Evolutionary conservation across 2,329 filamentous ascomycete genomes (phyloP).

Genomic region (Epichloe glyceriae): DNA sequence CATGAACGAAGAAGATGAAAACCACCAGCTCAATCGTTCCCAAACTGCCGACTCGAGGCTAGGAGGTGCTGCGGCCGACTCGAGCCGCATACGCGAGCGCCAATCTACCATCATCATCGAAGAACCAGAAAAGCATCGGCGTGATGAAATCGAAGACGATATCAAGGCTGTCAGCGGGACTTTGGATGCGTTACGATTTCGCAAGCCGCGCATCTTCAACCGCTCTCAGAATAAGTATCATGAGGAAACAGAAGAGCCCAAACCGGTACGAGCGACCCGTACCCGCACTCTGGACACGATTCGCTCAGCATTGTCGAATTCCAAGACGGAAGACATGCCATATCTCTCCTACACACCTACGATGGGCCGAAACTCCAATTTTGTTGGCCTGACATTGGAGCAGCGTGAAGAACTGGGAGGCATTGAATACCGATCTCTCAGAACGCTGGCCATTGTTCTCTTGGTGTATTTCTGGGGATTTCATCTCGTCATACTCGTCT

Average conservation of each 20-base stretch:
- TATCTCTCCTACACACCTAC: constrained; percentile 94
- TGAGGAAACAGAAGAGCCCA: constrained; percentile 20
- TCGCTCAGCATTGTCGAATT: constrained; percentile 40
- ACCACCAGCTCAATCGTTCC: constrained; percentile 12
- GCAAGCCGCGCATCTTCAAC: constrained; percentile 28
- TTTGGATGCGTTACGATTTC: constrained; percentile 28
- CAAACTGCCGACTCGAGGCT: constrained; percentile 15
- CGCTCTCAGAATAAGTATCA: constrained; percentile 25
- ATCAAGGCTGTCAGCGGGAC: constrained; percentile 27
- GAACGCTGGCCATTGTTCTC: constrained; percentile 69
- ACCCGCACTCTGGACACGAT: constrained; percentile 46
- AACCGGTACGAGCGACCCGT: constrained; percentile 15
- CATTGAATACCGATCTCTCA: constrained; percentile 88
- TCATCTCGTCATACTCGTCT: constrained; percentile 60
- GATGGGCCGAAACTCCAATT: constrained; percentile 83
- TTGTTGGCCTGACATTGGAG: constrained; percentile 75
- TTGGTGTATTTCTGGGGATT: constrained; percentile 74
- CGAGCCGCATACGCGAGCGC: constrained; percentile 20
- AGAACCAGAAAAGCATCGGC: constrained; percentile 36
- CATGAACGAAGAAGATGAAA: constrained; percentile 23
- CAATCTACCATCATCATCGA: constrained; percentile 53
- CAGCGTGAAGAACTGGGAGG: constrained; percentile 91
- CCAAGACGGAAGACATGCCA: constrained; percentile 52
- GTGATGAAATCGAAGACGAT: constrained; percentile 28
- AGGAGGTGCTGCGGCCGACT: constrained; percentile 10